phyloP scores from a whole-genome alignment of 2,329 filamentous ascomycete species.

The Blumeriella jaapii region DNA sequence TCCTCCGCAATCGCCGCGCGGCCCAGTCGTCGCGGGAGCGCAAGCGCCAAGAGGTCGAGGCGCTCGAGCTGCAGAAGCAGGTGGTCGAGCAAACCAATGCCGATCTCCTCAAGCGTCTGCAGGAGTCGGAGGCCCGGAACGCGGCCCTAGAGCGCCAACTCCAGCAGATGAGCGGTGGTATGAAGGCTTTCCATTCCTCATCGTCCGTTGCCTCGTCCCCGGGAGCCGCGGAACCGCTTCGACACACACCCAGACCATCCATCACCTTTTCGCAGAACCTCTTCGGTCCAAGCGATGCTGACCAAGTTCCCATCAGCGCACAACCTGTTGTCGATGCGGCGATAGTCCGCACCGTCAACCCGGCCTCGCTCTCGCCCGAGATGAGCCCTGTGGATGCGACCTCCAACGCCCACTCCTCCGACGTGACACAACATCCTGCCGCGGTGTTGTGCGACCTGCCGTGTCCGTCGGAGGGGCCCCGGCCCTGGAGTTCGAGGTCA shows the following conservation, averaged over 20 bases:
- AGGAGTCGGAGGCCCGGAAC: constrained; percentile 23
- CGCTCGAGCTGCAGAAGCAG: constrained; percentile 55
- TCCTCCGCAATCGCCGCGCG: constrained; percentile 89
- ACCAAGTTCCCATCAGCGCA: constrained; percentile 13
- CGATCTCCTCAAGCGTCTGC: constrained; percentile 52
- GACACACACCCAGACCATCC: constrained; percentile 24
- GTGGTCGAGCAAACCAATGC: constrained; percentile 60
- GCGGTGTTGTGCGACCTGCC: constrained; percentile 99
- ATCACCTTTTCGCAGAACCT: constrained; percentile 48
- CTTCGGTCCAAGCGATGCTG: constrained; percentile 36
- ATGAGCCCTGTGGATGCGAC: constrained; percentile 39
- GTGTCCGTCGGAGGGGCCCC: constrained; percentile 74
- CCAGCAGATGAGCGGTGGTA: constrained; percentile 19
- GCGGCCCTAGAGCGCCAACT: constrained; percentile 20
- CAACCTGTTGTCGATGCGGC: constrained; percentile 25
- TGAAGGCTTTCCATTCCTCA: constrained; percentile 32
- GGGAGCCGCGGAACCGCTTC: constrained; percentile 32
- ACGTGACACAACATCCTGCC: constrained; percentile 99
- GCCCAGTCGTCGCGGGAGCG: constrained; percentile 87
- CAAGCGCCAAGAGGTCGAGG: constrained; percentile 61
- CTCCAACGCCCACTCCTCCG: constrained; percentile 39
- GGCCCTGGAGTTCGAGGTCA: constrained; percentile 25
- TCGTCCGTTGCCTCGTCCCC: constrained; percentile 32
- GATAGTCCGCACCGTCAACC: constrained; percentile 42
- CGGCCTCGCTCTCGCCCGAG: constrained; percentile 48